Conservation (phyloP, 768 basidiomycete species). For the Cystobasidium tubakii region DNA sequence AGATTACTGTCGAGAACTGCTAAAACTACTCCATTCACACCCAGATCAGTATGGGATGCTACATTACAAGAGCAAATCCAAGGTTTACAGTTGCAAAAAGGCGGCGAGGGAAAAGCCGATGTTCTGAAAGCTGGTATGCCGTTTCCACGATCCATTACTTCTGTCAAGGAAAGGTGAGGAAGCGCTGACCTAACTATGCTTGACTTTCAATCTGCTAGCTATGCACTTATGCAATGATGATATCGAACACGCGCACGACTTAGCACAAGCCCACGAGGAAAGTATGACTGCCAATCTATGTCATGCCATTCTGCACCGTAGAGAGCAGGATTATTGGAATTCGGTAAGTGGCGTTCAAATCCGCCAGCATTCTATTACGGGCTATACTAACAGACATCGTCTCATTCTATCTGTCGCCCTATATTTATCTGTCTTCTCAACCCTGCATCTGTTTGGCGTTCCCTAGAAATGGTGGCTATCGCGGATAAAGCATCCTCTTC, state of each 20-base stretch:
- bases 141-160: no score
- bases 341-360: background rate
- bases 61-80: background rate
- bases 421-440: no score
- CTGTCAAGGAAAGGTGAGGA: no score
- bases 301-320: conserved; percentile 34
- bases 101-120: background rate
- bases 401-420: no score
- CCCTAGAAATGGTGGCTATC: conserved; percentile 36
- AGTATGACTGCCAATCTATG: conserved; percentile 29
- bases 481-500: conserved; percentile 27
- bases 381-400: no score
- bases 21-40: background rate
- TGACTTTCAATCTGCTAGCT: background rate
- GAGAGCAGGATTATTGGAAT: conserved; percentile 35
- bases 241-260: conserved; percentile 25
- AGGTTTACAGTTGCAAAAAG: background rate
- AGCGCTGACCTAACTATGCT: background rate
- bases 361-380: no score
- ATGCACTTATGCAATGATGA: conserved; percentile 36
- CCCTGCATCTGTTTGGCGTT: background rate
- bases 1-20: background rate
- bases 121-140: background rate
- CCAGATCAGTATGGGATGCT: background rate
- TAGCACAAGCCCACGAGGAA: conserved; percentile 36